Percentiles rank a stretch among this genome's conserved stretches.
These are phyloP conservation scores for Nakazawaea holstii DNA, from an alignment of 805 yeast species.

Conservation along the genomic window DNA sequence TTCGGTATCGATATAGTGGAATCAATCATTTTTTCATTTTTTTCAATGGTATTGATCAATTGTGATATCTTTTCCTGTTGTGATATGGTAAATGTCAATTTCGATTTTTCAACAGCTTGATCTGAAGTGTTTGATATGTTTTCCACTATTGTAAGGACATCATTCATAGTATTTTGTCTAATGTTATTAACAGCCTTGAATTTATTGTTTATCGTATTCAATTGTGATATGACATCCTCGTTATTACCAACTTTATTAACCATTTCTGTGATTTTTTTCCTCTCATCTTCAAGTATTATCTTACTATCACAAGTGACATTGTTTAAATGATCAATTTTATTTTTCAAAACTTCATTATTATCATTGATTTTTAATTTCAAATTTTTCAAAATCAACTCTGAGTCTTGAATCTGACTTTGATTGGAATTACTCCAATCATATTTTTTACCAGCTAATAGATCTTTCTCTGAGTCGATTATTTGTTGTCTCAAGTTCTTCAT, in stretches of 20 bases:
- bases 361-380: conserved; percentile 11
- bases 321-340: conserved; percentile 17
- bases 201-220: background rate
- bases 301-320: conserved; percentile 8
- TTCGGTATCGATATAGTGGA: background rate
- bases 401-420: background rate
- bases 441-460: conserved; percentile 3
- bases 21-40: conserved; percentile 2
- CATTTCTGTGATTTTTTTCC: background rate
- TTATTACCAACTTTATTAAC: background rate
- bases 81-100: background rate
- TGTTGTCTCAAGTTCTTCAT: background rate
- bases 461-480: conserved; percentile 6
- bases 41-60: conserved; percentile 1
- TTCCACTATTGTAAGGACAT: background rate
- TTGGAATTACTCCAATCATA: conserved; percentile 3
- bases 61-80: conserved; percentile 3
- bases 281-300: conserved; percentile 6
- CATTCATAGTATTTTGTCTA: background rate
- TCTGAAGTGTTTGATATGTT: background rate
- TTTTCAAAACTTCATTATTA: conserved; percentile 3
- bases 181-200: background rate
- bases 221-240: background rate
- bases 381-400: background rate
- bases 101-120: background rate